Evolutionary conservation across 116 monocot species (phyloP).

Genomic region (Dioscorea cayenensis): DNA sequence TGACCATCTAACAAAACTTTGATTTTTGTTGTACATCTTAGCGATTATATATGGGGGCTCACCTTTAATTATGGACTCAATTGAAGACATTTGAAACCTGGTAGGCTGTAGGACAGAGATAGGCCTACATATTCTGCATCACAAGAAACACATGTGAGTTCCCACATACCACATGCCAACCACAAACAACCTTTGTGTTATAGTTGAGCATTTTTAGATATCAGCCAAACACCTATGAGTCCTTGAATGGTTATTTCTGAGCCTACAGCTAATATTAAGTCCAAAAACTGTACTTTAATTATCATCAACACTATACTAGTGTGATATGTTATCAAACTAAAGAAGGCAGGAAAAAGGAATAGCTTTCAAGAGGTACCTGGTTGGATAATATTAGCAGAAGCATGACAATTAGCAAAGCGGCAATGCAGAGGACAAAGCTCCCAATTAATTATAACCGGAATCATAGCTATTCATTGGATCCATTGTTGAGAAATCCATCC

Average conservation of each 20-base stretch:
- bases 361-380: conserved; percentile 50
- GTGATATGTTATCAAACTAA: too few species aligned
- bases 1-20: too few species aligned
- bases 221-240: too few species aligned
- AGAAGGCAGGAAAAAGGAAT: too few species aligned
- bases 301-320: too few species aligned
- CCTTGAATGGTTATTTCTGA: too few species aligned
- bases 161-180: neutral
- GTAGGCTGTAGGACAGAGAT: conserved; percentile 89
- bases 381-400: conserved; percentile 61
- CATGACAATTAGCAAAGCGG: conserved; percentile 77
- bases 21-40: too few species aligned
- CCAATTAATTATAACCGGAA: conserved; percentile 91
- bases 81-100: too few species aligned
- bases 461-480: conserved; percentile 93
- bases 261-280: too few species aligned
- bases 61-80: too few species aligned
- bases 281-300: too few species aligned
- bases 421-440: conserved; percentile 63
- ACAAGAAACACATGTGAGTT: neutral
- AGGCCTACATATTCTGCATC: conserved; percentile 81
- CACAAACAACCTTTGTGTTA: neutral
- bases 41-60: too few species aligned
- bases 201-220: neutral
- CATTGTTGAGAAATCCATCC: conserved; percentile 98